Evolutionary conservation across 2,329 filamentous ascomycete genomes (phyloP), one percentile per base, ranked within the genome.

Genomic region (Botrytis byssoidea): DNA sequence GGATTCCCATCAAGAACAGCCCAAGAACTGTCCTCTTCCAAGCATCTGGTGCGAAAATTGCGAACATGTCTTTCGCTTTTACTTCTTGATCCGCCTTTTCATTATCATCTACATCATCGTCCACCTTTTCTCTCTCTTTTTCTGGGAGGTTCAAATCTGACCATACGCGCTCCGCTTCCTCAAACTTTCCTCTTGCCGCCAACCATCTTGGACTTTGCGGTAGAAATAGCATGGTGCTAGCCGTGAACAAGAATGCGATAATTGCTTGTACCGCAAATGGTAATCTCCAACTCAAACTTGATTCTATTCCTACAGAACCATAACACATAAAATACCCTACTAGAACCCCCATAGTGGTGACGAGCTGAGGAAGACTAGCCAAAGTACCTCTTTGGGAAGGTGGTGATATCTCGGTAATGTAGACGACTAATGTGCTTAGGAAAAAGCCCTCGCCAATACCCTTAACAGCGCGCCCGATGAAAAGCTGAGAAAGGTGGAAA

Each of bases 351-450:
- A 85, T 67, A 0, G 85, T 85, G 4, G 84, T 84, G 63, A 88
- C 78, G 67, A 90, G 82, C 75, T 90, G 88, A 0, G 88, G 86
- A 6, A 86, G 79, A 0, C 86, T 85, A 0, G 85, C 84, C 3
- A 91, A 78, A 0, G 84, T 81, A 0, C 88, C 89, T 42, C 89
- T 82, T 6, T 82, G 80, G 6, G 80, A 81, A 1, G 84, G 81
- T 0, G 88, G 89, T 1, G 88, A 86, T 25, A 91, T 88, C 79
- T 91, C 89, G 73, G 86, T 87, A 40, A 91, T 87, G 75, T 90
- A 85, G 78, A 90, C 88, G 16, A 84, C 83, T 37, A 88, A 79
- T n/a, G 84, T 88, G n/a, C 85, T 85, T 7, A 91, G 77, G 76
- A 85, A 90, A 1, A 90, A 78, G 0, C 89, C 88, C 76, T 90